These are phyloP conservation scores for Zangia roseola DNA, from an alignment of 768 basidiomycete species.

Conservation along the genomic window DNA sequence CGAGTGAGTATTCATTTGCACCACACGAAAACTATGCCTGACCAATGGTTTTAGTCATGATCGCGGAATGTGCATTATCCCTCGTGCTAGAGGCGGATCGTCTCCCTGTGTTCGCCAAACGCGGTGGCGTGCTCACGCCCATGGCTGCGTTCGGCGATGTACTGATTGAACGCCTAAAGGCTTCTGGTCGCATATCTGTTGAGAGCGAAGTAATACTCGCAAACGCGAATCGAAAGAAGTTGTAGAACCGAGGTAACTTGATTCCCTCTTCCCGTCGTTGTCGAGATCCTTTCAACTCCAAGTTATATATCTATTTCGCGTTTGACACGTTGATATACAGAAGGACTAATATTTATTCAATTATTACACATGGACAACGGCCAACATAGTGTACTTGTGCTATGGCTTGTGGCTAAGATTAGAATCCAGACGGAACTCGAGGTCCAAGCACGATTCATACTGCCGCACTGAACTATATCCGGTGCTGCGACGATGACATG, in stretches of 20 bases:
- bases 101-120: constrained; percentile 55
- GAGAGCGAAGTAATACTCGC: constrained; percentile 43
- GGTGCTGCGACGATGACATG: neutral
- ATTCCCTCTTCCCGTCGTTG: neutral
- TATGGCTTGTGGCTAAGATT: neutral
- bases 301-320: neutral
- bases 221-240: constrained; percentile 8
- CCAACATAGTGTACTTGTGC: no score
- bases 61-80: constrained; percentile 76
- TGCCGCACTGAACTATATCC: neutral
- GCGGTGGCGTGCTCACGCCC: constrained; percentile 83
- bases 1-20: constrained; percentile 2
- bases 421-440: neutral
- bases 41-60: constrained; percentile 49
- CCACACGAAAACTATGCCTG: neutral
- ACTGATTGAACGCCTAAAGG: constrained; percentile 63
- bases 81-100: constrained; percentile 55
- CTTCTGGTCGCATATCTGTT: constrained; percentile 56
- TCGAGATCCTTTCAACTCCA: neutral
- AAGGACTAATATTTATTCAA: no score
- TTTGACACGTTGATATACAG: neutral
- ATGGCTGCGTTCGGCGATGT: constrained; percentile 79
- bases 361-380: neutral
- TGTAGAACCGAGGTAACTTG: constrained; percentile 1
- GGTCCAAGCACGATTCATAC: neutral